phyloP scores from a whole-genome alignment of 768 basidiomycete genomes.

The Tylopilus cervinicoccineus region DNA sequence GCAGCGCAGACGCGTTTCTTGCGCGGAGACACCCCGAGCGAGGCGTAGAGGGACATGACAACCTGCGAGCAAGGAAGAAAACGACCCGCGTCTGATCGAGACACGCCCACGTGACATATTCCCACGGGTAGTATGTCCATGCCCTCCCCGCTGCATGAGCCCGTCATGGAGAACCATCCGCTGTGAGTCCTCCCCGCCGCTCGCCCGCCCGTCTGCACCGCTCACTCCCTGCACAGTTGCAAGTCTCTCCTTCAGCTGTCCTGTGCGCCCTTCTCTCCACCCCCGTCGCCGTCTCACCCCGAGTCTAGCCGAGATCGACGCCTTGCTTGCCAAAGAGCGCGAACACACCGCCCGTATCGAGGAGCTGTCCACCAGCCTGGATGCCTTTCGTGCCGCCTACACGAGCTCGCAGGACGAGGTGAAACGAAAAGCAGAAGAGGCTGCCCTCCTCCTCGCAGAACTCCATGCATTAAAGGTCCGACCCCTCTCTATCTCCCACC shows the following conservation, averaged over 20 bases:
- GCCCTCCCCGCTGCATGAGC: too few relatives aligned
- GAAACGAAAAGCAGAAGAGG: constrained; percentile 13
- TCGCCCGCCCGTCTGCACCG: background rate
- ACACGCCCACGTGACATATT: constrained; percentile 29
- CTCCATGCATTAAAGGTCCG: constrained; percentile 26
- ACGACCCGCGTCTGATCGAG: background rate
- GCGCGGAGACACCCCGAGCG: constrained; percentile 60
- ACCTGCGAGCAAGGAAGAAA: background rate
- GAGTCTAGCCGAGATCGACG: constrained; percentile 29
- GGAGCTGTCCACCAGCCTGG: constrained; percentile 23
- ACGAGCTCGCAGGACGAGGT: constrained; percentile 18
- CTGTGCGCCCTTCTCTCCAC: background rate
- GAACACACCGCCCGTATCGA: constrained; percentile 17
- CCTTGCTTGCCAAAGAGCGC: constrained; percentile 21
- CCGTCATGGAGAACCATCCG: constrained; percentile 17
- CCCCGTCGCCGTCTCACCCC: background rate
- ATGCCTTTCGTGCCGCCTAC: constrained; percentile 28
- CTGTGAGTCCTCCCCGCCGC: constrained; percentile 3
- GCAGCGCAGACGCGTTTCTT: constrained; percentile 60
- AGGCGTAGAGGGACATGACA: constrained; percentile 17
- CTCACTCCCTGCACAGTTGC: constrained; percentile 4
- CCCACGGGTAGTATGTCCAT: constrained; percentile 3
- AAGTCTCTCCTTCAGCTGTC: background rate
- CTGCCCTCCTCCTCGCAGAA: constrained; percentile 20
- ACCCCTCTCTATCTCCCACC: background rate